phyloP scores from a whole-genome alignment of 1,139 yeast genomes.

The Pichia sp. region DNA sequence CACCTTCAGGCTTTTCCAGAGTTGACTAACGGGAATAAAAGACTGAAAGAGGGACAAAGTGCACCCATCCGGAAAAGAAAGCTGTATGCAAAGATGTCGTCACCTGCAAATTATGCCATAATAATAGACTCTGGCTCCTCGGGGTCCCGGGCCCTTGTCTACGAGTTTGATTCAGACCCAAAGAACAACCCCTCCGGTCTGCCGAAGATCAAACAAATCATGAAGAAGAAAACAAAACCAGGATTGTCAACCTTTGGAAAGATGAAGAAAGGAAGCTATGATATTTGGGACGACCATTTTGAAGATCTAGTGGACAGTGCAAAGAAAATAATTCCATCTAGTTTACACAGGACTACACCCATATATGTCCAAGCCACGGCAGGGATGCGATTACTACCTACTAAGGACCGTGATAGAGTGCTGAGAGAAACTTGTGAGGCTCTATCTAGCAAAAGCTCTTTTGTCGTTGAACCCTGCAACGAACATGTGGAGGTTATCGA shows the following conservation, averaged over 20 bases:
- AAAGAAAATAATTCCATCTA: conserved; percentile 52
- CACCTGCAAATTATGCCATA: conserved; percentile 49
- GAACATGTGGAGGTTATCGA: conserved; percentile 69
- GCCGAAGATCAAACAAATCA: conserved; percentile 57
- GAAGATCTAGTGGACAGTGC: conserved; percentile 54
- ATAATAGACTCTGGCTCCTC: conserved; percentile 82
- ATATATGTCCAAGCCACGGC: conserved; percentile 76
- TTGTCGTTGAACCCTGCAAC: conserved; percentile 48
- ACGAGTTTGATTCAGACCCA: conserved; percentile 42
- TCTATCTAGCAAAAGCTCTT: conserved; percentile 47
- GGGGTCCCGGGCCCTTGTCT: conserved; percentile 70
- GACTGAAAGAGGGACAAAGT: background rate
- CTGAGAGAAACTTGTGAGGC: conserved; percentile 49
- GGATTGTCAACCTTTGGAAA: conserved; percentile 61
- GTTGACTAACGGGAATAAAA: too few species aligned
- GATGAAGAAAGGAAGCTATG: conserved; percentile 37
- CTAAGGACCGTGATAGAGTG: conserved; percentile 42
- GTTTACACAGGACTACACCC: conserved; percentile 56
- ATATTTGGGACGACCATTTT: conserved; percentile 61
- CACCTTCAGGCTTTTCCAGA: too few species aligned
- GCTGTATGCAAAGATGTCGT: background rate
- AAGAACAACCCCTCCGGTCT: conserved; percentile 43
- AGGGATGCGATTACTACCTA: conserved; percentile 68
- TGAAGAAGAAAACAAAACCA: conserved; percentile 63
- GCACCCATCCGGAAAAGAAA: background rate